Conservation (phyloP, 129 eudicot species). For the Helianthus annuus region HanXRQr2.0-SUNRISE NC_035446.2:129493583-129494082, state of each 20-base stretch:
- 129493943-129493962: conserved; percentile 86
- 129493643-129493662: no score
- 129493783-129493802: conserved; percentile 66
- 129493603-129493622: no score
- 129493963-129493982: conserved; percentile 58
- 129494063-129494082: conserved; percentile 77
- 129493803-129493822: conserved; percentile 47
- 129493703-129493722: conserved; percentile 44
- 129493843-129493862: conserved; percentile 58
- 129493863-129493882: conserved; percentile 72
- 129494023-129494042: conserved; percentile 55
- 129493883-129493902: conserved; percentile 51
- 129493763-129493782: conserved; percentile 55
- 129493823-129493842: conserved; percentile 59
- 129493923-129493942: conserved; percentile 63
- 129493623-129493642: no score
- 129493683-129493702: no score
- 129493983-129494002: conserved; percentile 44
- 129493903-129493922: conserved; percentile 50
- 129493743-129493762: conserved; percentile 11
- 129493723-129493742: conserved; percentile 62
- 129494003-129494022: conserved; percentile 65
- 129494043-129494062: conserved; percentile 62
- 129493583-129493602: no score
- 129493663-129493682: no score